Evolutionary conservation across 1,139 yeast species (phyloP), one percentile per base, ranked within the genome.

Genomic region (Candida tetrigidarum): DNA sequence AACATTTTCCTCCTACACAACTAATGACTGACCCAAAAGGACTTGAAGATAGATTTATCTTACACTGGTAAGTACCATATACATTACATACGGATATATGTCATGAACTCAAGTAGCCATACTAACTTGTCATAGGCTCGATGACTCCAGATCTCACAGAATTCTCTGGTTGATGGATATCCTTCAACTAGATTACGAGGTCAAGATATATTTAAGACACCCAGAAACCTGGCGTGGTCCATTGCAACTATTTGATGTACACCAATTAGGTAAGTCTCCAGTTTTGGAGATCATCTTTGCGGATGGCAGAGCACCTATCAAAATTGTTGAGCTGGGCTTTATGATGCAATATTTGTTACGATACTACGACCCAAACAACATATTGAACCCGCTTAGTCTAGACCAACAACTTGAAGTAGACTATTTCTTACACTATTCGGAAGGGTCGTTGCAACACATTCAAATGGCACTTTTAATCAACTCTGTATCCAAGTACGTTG

Each of bases 181-280:
- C 42, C 63, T 82, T 14, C 68, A 71, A 23, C 58, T 83, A 12
- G 76, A 76, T 43, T 83, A 80, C 54, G 79, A 78, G 33, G 69
- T 81, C 12, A 70, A 74, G 43, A 59, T 75, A 2, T 81, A 77
- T 59, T 64, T 75, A 46, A 71, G 87, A 37, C 70, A 75, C 47
- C 64, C 67, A 3, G 63, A 68, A 10, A 71, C 76, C 5, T 68
- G 69, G 68, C 60, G 79, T 44, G 75, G 72, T 2, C 76, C 77
- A 3, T 56, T 62, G 32, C 82, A 73, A 29, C 62, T 81, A 35
- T 72, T 70, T 48, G 68, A 75, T 34, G 71, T 80, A 8, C 85
- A 81, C 52, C 84, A 84, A 4, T 58, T 76, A 25, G 86, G 86
- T 1, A 80, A 79, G 54, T 65, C 80, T 1, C 87, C 88, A 0